A percentile compares a stretch with the other conserved stretches of the same genome.
These are phyloP conservation scores for Fusarium musae DNA, from an alignment of 2,329 filamentous ascomycete species.

Conservation along the genomic window DNA sequence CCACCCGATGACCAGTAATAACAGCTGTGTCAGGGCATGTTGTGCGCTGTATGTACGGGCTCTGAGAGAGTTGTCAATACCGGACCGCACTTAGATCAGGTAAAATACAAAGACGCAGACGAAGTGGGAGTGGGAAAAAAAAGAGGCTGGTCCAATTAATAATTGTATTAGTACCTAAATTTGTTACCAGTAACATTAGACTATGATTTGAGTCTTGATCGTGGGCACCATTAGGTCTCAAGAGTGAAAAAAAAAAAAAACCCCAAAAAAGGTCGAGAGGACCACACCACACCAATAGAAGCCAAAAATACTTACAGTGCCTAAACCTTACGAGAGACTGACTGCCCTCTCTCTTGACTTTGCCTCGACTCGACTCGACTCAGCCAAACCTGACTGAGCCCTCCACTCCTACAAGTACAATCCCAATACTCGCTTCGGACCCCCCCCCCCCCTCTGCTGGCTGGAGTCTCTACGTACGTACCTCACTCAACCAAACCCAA, in stretches of 20 bases:
- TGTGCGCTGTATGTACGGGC: constrained; percentile 1
- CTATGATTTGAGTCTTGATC: neutral
- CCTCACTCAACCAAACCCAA: neutral
- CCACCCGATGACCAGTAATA: constrained; percentile 20
- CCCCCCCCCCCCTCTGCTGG: neutral
- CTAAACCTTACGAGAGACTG: neutral
- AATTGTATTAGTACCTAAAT: neutral
- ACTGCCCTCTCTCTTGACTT: neutral
- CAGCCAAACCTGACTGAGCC: constrained; percentile 19
- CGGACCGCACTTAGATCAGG: neutral
- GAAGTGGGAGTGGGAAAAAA: no score
- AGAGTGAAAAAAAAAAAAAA: neutral
- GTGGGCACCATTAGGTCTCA: constrained; percentile 31
- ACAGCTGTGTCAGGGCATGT: constrained; percentile 6
- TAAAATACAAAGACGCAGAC: neutral
- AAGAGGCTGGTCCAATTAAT: neutral
- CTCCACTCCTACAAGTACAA: constrained; percentile 7
- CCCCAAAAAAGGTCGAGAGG: neutral
- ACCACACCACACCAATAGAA: constrained; percentile 37
- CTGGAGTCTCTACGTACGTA: constrained; percentile 13
- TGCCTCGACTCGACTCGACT: neutral
- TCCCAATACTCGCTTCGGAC: neutral
- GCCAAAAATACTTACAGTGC: constrained; percentile 21
- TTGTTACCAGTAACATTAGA: neutral
- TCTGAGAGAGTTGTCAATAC: neutral